These are phyloP conservation scores for Penicillium daleae DNA, from an alignment of 495 filamentous ascomycete species.

Conservation along the genomic window DNA sequence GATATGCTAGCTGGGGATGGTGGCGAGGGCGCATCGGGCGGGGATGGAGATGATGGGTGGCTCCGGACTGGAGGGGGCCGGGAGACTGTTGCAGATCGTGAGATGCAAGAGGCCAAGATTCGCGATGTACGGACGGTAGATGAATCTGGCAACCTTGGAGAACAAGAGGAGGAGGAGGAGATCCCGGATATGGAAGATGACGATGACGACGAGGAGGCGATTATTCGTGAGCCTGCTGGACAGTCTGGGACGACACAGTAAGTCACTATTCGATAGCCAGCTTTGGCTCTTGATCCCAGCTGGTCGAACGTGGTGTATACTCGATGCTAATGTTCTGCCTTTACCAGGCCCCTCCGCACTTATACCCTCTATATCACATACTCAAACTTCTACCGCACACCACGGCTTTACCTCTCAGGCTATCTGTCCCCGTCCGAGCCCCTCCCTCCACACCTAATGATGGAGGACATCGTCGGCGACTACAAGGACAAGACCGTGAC, in stretches of 20 bases:
- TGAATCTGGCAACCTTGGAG: constrained; percentile 73
- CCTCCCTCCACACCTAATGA: constrained; percentile 87
- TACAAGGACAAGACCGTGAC: constrained; percentile 99
- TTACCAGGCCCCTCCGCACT: constrained; percentile 74
- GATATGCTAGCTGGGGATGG: constrained; percentile 69
- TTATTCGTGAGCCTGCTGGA: constrained; percentile 77
- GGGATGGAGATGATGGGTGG: constrained; percentile 86
- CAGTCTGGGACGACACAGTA: constrained; percentile 67
- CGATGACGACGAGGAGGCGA: constrained; percentile 94
- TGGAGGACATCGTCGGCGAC: constrained; percentile 99
- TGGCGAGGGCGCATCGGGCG: constrained; percentile 51
- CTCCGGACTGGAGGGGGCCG: constrained; percentile 74
- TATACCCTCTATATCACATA: constrained; percentile 99
- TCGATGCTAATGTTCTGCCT: constrained; percentile 4
- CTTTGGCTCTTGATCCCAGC: background rate
- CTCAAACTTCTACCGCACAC: constrained; percentile 93
- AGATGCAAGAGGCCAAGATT: constrained; percentile 70
- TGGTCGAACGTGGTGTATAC: background rate
- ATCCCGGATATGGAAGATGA: constrained; percentile 99
- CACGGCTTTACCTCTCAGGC: constrained; percentile 92
- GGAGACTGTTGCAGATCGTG: constrained; percentile 47
- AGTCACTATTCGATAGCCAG: constrained; percentile 34
- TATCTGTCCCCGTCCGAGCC: constrained; percentile 82
- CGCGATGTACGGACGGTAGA: constrained; percentile 85
- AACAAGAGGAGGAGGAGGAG: constrained; percentile 79